phyloP scores from a whole-genome alignment of 129 eudicot genomes.

The Centaurea solstitialis region DNA sequence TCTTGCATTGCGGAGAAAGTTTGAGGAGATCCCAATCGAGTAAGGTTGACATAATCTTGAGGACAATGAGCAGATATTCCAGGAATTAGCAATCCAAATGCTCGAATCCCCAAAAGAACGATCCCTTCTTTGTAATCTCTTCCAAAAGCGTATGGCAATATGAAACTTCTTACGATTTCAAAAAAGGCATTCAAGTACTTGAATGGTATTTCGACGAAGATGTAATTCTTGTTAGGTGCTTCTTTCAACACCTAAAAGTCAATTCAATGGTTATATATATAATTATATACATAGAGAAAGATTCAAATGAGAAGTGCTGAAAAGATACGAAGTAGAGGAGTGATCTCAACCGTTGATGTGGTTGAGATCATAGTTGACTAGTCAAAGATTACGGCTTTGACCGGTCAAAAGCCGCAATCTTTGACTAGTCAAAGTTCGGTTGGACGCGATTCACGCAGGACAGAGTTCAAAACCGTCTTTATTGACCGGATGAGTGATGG shows the following conservation, averaged over 20 bases:
- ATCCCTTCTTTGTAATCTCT: conserved; percentile 39
- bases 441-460: too few relatives aligned
- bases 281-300: too few relatives aligned
- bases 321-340: too few relatives aligned
- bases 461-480: too few relatives aligned
- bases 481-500: too few relatives aligned
- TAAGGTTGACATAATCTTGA: conserved; percentile 55
- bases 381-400: too few relatives aligned
- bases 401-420: too few relatives aligned
- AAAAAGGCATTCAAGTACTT: conserved; percentile 33
- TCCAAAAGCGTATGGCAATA: conserved; percentile 28
- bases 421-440: too few relatives aligned
- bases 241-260: conserved; percentile 27
- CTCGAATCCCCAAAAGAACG: conserved; percentile 24
- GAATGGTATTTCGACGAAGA: conserved; percentile 16
- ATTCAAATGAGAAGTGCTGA: too few relatives aligned
- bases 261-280: not conserved
- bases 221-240: conserved; percentile 54
- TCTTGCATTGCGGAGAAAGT: not conserved
- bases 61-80: conserved; percentile 46
- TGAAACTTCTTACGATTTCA: conserved; percentile 44
- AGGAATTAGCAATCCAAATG: conserved; percentile 30
- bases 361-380: too few relatives aligned
- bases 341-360: too few relatives aligned
- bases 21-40: conserved; percentile 33